Base-by-base conservation (phyloP, 768 basidiomycete species). In the Phaffia australis region DNA sequence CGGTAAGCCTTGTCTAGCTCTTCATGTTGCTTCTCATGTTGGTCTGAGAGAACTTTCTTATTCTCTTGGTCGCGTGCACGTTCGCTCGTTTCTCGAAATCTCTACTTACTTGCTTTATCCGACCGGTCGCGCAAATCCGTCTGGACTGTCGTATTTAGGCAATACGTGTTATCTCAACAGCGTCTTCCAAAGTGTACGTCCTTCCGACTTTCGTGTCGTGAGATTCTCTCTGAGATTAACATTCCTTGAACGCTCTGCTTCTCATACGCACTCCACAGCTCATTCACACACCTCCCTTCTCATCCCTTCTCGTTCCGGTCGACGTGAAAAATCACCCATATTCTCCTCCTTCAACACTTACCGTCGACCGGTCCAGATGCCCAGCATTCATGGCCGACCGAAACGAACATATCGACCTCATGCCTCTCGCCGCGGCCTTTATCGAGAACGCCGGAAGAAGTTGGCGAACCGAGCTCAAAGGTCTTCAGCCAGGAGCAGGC, bases 131-230 rank as follows among this genome's bases (percentile, higher is more conserved):
- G 9, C 16, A 23, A 5, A 54, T 29, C 52, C 29, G 75, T 75
- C 30, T 72, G 73, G 18, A 75, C 74, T 1, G 71, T 76, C 14
- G 63, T 75, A 68, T 77, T 77, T 65, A 73, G 76, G 77, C 32
- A 79, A 79, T 70, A 94, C 91, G 0, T 97, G 92, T 77, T 97
- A 92, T 77, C 89, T 93, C 86, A 97, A 94, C 77, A 91, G 89
- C 42, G 89, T 91, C 35, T 79, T 97, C 32, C 92, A 97, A 75
- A 88, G 87, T 49, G 87, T 76, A 35, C 27, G 73, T 72, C n/a
- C 42, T 52, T 42, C 5, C 19, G 27, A 29, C 15, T 47, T 30
- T 42, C 56, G 29, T 27, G 35, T 35, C 25, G 32, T 27, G 14
- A 6, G 1, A 51, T n/a, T 11, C 15, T 47, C n/a, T 35, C 21